A percentile compares a stretch with the other conserved stretches of the same genome.
Evolutionary conservation across 176 grass and related monocot genomes (phyloP).

Genomic region (Guadua angustifolia): DNA sequence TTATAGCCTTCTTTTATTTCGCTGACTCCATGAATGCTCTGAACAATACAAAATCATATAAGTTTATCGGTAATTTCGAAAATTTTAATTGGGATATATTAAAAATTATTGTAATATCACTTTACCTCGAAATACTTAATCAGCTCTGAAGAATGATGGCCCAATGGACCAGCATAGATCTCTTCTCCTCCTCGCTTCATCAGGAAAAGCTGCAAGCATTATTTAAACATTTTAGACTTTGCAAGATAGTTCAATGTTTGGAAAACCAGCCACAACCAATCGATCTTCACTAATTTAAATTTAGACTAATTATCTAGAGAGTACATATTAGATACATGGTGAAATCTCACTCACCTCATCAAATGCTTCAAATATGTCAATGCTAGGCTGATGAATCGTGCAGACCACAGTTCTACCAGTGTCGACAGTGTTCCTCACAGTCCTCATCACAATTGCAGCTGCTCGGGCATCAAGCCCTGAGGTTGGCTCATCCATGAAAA

Average conservation of each 20-base stretch:
- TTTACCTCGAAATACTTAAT: conserved; percentile 93
- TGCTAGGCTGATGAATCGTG: conserved; percentile 96
- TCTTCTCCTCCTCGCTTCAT: conserved; percentile 93
- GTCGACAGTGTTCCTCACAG: conserved; percentile 85
- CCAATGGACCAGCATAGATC: conserved; percentile 88
- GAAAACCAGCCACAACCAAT: conserved; percentile 8
- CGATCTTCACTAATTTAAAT: neutral
- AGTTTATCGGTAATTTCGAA: conserved; percentile 12
- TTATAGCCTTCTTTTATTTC: conserved; percentile 95
- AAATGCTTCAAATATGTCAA: conserved; percentile 97
- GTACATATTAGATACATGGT: neutral
- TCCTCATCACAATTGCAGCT: conserved; percentile 91
- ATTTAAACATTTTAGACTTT: conserved; percentile 28
- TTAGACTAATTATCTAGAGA: conserved; percentile 1
- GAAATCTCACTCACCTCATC: conserved; percentile 67
- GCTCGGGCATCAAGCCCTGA: conserved; percentile 88
- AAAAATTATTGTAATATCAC: conserved; percentile 11
- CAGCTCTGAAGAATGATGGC: conserved; percentile 68
- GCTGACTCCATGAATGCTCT: conserved; percentile 64
- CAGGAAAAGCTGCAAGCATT: conserved; percentile 72
- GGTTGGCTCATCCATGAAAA: conserved; percentile 94
- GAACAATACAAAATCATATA: conserved; percentile 20
- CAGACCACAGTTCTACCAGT: conserved; percentile 91
- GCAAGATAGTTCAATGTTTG: neutral
- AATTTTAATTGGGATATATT: neutral